These are phyloP conservation scores for Kodamaea kaohsiungensis DNA, from an alignment of 805 yeast species.

Conservation along the genomic window DNA sequence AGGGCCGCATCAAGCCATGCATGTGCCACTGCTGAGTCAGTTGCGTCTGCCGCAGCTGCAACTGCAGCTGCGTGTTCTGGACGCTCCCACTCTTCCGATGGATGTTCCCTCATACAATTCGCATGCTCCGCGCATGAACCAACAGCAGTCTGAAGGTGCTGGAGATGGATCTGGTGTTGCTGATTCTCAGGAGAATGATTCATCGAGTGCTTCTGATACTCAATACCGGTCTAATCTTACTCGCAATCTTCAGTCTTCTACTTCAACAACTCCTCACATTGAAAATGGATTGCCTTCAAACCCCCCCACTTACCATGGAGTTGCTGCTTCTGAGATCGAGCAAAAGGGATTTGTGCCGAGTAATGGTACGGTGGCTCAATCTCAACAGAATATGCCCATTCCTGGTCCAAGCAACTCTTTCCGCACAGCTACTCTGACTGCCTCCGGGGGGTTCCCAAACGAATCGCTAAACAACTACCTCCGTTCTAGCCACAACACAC, in stretches of 20 bases:
- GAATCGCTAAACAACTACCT: conserved; percentile 27
- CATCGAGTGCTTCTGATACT: conserved; percentile 17
- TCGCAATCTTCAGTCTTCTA: conserved; percentile 6
- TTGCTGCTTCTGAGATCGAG: neutral
- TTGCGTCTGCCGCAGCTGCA: neutral
- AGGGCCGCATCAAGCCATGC: neutral
- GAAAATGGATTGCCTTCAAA: conserved; percentile 6
- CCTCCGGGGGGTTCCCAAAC: conserved; percentile 6
- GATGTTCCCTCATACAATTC: neutral
- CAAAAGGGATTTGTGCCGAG: neutral
- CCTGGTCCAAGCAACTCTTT: conserved; percentile 5
- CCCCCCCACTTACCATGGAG: conserved; percentile 3
- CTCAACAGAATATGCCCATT: conserved; percentile 6
- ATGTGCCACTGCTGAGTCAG: conserved; percentile 1
- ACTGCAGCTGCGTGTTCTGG: neutral
- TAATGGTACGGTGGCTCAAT: neutral
- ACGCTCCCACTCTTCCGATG: conserved; percentile 2
- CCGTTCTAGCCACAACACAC: conserved; percentile 47
- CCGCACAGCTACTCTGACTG: conserved; percentile 6
- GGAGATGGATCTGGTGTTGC: neutral
- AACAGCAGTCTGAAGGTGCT: neutral
- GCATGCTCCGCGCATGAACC: neutral
- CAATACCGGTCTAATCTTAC: conserved; percentile 10
- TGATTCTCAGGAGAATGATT: neutral
- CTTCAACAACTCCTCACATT: neutral